Conservation (phyloP, 306 rosid species). For the Hylodesmum podocarpum region DNA sequence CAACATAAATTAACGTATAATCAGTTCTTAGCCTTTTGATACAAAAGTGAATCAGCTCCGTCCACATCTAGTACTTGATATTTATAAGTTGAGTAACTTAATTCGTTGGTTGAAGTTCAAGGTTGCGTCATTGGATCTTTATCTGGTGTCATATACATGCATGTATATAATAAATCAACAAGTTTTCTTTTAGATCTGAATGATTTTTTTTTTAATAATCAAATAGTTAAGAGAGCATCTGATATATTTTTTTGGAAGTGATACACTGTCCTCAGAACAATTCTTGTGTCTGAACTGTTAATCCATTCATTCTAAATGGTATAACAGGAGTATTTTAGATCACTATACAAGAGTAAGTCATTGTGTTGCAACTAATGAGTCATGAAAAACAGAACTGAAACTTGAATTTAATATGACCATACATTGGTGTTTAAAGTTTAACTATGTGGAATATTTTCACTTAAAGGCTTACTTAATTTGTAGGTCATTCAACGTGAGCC, state of each 20-base stretch:
- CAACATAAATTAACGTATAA: background rate
- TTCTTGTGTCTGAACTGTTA: background rate
- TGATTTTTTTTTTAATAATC: background rate
- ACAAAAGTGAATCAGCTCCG: background rate
- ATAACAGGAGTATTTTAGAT: background rate
- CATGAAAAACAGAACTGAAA: background rate
- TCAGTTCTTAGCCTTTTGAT: background rate
- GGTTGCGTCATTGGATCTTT: conserved; percentile 17
- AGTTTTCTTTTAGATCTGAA: background rate
- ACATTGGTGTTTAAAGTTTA: background rate
- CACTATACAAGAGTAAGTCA: conserved; percentile 4
- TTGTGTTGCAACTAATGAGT: background rate
- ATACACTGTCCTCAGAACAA: background rate
- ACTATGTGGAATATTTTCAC: conserved; percentile 22
- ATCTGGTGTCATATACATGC: background rate
- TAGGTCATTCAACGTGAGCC: conserved; percentile 98
- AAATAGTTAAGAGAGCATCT: background rate
- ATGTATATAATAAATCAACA: background rate
- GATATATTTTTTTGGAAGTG: background rate
- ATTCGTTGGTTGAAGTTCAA: background rate
- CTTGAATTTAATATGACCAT: conserved; percentile 13
- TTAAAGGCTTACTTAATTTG: conserved; percentile 33
- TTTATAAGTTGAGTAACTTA: conserved; percentile 1
- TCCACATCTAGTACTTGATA: background rate
- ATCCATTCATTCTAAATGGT: background rate